Base-by-base conservation (phyloP, 208 protist species). In the Novymonas esmeraldas region DNA sequence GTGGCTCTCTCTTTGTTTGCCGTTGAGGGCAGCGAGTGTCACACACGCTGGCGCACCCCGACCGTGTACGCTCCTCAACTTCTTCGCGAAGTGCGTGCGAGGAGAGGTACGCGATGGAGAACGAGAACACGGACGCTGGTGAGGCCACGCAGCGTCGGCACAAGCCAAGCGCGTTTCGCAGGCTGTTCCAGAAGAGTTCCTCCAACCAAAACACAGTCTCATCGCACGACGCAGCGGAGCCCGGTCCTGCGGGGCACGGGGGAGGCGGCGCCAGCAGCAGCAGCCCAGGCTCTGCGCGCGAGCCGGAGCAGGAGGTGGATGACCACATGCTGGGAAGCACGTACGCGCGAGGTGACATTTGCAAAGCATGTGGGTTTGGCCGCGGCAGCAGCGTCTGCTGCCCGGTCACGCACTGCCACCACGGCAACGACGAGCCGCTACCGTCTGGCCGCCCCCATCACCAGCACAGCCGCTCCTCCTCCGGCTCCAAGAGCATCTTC, bases 241-340 rank as follows among this genome's bases (percentile, higher is more conserved):
- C 56, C 2, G n/a, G 28, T 31, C n/a, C n/a, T n/a, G 24, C 16
- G 29, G 61, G 50, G 24, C 39, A 45, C 2, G n/a, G 28, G 18
- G 26, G 28, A 10, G 36, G 0, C 4, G 36, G 14, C 4, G 11
- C 18, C 33, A 36, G 45, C n/a, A 46, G 28, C 29, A 18, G 28
- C n/a, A 58, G 13, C 7, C 50, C 36, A n/a, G 39, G 54, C 51
- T 24, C 70, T 1, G 55, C 11, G 24, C 18, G 28, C 52, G 28
- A 52, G n/a, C 46, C 48, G 28, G 65, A 57, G 18, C 64, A 70
- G 14, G 71, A 73, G 57, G 69, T 82, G 24, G 70, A 81, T 28
- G 70, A 86, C 48, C 81, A 87, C 72, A 84, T 90, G 78, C 10
- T 55, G 7, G 75, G 65, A 41, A 87, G 81, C 46, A 29, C 50